Percentiles rank a stretch among this genome's conserved stretches.
These are phyloP conservation scores for Odonthalia washingtoniensis DNA, from an alignment of 31 red algal genomes.

Conservation along the genomic window DNA sequence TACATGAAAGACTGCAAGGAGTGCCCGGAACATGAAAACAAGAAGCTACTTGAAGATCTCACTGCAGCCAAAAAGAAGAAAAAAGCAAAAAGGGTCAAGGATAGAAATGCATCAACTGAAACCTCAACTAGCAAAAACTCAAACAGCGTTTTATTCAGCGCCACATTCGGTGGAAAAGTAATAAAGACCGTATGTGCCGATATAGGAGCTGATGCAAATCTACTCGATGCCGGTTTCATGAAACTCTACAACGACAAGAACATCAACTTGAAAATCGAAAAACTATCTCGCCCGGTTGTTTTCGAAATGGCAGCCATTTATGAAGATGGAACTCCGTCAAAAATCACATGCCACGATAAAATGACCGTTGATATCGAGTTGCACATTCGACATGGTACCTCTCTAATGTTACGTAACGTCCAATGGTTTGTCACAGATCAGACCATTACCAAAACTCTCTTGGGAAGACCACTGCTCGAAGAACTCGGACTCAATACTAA, in stretches of 20 bases:
- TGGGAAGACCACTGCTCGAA: background rate
- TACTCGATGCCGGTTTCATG: background rate
- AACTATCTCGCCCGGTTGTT: background rate
- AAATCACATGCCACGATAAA: background rate
- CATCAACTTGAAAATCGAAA: background rate
- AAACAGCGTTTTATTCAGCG: background rate
- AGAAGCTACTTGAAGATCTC: background rate
- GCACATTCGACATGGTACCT: background rate
- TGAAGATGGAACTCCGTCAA: background rate
- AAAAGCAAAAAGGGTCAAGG: background rate
- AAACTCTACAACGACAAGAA: background rate
- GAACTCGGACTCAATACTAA: background rate
- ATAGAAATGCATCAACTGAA: background rate
- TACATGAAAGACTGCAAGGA: background rate
- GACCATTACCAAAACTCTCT: background rate
- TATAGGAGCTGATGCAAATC: background rate
- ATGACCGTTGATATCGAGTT: background rate
- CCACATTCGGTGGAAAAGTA: background rate
- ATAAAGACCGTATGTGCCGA: background rate
- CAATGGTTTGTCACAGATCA: background rate
- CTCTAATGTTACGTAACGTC: background rate
- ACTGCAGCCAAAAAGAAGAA: background rate
- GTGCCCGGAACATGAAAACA: background rate
- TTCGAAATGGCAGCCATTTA: background rate
- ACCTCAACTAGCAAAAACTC: background rate